Base-by-base conservation (phyloP, 1,284 basidiomycete species). In the Cutaneotrichosporon sp. region DNA sequence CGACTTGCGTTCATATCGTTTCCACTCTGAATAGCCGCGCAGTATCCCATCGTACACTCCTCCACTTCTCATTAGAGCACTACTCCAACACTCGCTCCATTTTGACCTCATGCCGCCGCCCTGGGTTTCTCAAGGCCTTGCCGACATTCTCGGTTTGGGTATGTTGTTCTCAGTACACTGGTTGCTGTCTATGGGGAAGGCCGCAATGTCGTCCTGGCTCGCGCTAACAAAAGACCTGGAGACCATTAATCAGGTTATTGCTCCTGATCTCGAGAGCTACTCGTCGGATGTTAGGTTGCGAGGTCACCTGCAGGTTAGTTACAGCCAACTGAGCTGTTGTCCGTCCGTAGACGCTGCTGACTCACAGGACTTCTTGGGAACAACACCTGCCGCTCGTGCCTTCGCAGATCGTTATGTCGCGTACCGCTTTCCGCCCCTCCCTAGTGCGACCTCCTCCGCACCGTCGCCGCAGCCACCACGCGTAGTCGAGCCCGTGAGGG, bases 311-410 rank as follows among this genome's bases (percentile, higher is more conserved):
- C 63, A 68, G 42, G 72, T 71, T 50, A 44, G 64, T 62, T 14
- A 29, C 6, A 12, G 25, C 17, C 11, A 14, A 25, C 16, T 34
- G 32, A 7, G 6, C 12, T 24, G 16, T 26, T 25, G 12, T 3
- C 25, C 8, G n/a, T 10, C 5, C 4, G 22, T 16, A 27, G 35
- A 11, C 35, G 12, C 11, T 22, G 24, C 38, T 41, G 5, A 41
- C 38, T 8, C 24, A 7, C 54, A 75, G 70, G 70, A 72, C 48
- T 70, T 76, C 31, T 66, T 75, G 25, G 73, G 71, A 14, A 54
- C 70, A 0, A 58, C 63, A 0, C 59, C 66, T 1, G 25, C 56
- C 3, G 62, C 70, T 0, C 69, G 69, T 51, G 31, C 61, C 12
- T 76, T 75, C 53, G 62, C 61, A 3, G 46, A 56, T 24, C 46